Evolutionary conservation across 352 stramenopile species (phyloP).

Genomic region (Pythium phragmitis): DNA sequence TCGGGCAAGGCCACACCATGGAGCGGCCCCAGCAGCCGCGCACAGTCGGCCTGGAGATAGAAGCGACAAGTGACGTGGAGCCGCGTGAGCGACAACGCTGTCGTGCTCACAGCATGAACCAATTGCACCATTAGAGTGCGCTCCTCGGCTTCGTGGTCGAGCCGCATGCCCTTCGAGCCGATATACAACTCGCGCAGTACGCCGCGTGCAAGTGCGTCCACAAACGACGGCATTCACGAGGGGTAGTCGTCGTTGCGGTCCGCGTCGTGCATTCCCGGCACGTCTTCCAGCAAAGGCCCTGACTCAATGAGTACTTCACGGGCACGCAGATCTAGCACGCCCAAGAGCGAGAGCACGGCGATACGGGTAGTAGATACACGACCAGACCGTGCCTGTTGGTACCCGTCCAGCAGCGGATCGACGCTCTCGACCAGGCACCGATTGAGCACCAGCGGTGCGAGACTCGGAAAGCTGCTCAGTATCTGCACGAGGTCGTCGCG

Average conservation of each 20-base stretch:
- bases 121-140: not conserved
- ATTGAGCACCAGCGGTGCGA: not conserved
- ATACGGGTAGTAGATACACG: not conserved
- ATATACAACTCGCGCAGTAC: not conserved
- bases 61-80: slow-evolving; percentile 1
- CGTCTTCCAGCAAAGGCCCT: not conserved
- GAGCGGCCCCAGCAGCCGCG: not conserved
- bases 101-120: not conserved
- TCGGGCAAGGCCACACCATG: not conserved
- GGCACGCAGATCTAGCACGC: not conserved
- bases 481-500: not conserved
- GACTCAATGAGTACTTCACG: not conserved
- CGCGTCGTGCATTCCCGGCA: not conserved
- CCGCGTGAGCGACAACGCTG: not conserved
- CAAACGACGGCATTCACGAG: not conserved
- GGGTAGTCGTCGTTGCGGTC: not conserved
- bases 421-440: not conserved
- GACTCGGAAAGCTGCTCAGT: not conserved
- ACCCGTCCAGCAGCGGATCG: not conserved
- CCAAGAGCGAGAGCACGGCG: not conserved
- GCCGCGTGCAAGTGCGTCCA: not conserved
- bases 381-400: not conserved
- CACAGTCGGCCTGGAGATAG: not conserved
- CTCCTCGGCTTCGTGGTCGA: not conserved
- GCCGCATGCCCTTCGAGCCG: not conserved